phyloP scores from a whole-genome alignment of 495 filamentous ascomycete genomes.

The Aspergillus funiculosus region DNA sequence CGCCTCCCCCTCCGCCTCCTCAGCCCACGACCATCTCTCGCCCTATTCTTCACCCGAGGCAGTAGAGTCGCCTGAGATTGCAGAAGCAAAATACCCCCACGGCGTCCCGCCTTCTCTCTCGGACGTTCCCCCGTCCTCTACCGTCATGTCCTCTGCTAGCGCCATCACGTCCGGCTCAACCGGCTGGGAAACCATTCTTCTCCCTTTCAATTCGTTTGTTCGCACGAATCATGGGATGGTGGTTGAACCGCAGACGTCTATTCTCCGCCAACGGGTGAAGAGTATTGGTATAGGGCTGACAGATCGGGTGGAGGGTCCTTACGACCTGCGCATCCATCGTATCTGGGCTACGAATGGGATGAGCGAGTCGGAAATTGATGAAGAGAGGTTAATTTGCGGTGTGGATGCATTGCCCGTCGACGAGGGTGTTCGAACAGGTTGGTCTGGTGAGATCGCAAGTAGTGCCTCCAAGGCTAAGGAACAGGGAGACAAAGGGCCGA shows the following conservation, averaged over 20 bases:
- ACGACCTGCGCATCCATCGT: conserved; percentile 72
- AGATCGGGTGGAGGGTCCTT: conserved; percentile 81
- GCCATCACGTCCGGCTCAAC: conserved; percentile 50
- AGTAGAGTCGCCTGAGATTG: conserved; percentile 21
- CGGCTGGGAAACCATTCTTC: conserved; percentile 87
- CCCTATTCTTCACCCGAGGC: conserved; percentile 16
- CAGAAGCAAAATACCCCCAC: conserved; percentile 23
- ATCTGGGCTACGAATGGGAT: conserved; percentile 67
- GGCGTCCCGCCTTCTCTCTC: conserved; percentile 34
- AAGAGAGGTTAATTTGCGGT: conserved; percentile 40
- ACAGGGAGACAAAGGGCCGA: conserved; percentile 12
- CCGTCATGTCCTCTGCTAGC: conserved; percentile 31
- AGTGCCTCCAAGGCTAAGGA: neutral
- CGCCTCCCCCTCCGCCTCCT: neutral
- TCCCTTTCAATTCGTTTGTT: conserved; percentile 88
- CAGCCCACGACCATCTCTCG: conserved; percentile 15
- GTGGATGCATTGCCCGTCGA: conserved; percentile 39
- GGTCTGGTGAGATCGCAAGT: conserved; percentile 14
- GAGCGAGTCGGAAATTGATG: conserved; percentile 36
- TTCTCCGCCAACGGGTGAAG: conserved; percentile 74
- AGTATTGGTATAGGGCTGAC: conserved; percentile 84
- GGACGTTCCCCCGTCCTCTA: conserved; percentile 37
- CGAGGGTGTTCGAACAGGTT: conserved; percentile 34
- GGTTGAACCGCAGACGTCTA: conserved; percentile 83
- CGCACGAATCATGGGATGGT: conserved; percentile 87